Base-by-base conservation (phyloP, 352 stramenopile genomes). In the Phytophthora tubulina region DNA sequence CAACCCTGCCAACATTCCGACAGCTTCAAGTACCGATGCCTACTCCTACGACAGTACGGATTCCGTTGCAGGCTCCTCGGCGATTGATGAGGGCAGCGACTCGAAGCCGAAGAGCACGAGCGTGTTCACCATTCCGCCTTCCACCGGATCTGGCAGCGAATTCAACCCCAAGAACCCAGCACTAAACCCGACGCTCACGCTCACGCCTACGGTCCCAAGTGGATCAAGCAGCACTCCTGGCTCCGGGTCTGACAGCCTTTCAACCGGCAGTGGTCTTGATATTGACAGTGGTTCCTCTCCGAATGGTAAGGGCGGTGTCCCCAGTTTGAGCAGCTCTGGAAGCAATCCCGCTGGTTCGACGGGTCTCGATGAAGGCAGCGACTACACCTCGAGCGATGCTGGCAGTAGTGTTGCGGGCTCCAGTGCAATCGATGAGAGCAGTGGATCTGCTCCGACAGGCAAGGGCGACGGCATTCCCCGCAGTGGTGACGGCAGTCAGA, bases 31-130 rank as follows among this genome's bases (percentile, higher is more conserved):
- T n/a, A n/a, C 9, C 27, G 61, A 32, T 30, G 35, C 36, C 6
- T 60, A 65, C 63, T 55, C 35, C 30, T 48, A 55, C 54, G 63
- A 60, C 27, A 64, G 36, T 38, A 65, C 63, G 3, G 63, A 45
- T 17, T 70, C 63, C 10, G 54, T 64, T 27, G 53, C 56, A 0
- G 63, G 63, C 1, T 71, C 63, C 2, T 71, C 63, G 10, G 45
- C 63, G 3, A 71, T 64, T 64, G 54, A 63, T 17, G 41, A 61
- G 53, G 53, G 52, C 49, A 56, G 53, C 36, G 44, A 17, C 15
- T 30, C 58, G 11, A 66, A 21, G 21, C 21, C 21, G 21, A 21
- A 46, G 35, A 46, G 51, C 27, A 67, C 52, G 33, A 17, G 38
- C 11, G 62, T 35, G 11, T 45, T 63, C 62, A 70, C 62, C 5